These are phyloP conservation scores for Pneumocystis carinii DNA, from an alignment of 1,139 yeast species.

Conservation along the genomic window DNA sequence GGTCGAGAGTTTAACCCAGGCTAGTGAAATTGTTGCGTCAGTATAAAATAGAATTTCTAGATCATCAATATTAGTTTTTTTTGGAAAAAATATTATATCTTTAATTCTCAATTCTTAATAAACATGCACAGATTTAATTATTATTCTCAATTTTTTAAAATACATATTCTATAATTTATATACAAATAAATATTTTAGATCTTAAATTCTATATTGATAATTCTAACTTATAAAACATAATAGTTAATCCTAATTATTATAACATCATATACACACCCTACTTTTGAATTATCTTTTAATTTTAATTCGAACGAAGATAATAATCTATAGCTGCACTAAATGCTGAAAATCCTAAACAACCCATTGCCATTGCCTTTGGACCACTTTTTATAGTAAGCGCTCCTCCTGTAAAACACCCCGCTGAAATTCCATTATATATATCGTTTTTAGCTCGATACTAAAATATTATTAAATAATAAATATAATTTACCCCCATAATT, in stretches of 20 bases:
- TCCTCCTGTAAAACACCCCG: conserved; percentile 88
- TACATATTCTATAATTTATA: background rate
- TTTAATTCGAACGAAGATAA: background rate
- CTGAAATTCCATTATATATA: conserved; percentile 76
- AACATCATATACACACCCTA: background rate
- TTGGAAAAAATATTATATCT: background rate
- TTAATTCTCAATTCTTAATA: background rate
- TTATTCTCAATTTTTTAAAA: background rate
- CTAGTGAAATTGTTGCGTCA: conserved; percentile 70
- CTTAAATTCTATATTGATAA: background rate
- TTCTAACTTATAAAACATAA: background rate
- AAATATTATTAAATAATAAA: conserved; percentile 9
- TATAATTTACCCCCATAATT: conserved; percentile 3
- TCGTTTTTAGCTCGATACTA: conserved; percentile 68
- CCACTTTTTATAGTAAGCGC: conserved; percentile 87
- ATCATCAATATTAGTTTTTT: background rate
- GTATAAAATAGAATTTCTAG: background rate
- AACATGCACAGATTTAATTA: background rate
- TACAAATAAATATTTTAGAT: background rate
- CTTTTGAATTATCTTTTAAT: background rate
- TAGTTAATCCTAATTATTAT: background rate
- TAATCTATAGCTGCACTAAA: conserved; percentile 56
- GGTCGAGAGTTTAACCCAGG: conserved; percentile 82
- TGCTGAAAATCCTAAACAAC: conserved; percentile 97
- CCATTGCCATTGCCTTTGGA: conserved; percentile 79